These are phyloP conservation scores for Coemansia nantahalensis DNA, from an alignment of 192 early-diverging fungal species.

Conservation along the genomic window DNA sequence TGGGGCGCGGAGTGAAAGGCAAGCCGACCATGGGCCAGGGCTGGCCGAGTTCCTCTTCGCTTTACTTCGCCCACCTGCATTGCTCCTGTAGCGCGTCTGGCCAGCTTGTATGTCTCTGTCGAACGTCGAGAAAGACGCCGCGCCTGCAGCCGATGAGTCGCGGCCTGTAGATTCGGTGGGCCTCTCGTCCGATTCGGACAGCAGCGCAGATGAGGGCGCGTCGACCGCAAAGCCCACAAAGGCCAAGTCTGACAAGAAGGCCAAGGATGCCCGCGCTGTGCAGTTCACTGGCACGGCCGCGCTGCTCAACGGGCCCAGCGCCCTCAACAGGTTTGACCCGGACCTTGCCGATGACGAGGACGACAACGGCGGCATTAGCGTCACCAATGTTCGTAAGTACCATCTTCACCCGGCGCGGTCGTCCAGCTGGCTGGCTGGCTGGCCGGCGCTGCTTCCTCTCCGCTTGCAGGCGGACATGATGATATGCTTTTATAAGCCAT, in stretches of 20 bases:
- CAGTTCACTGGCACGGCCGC: neutral
- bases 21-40: no score
- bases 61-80: no score
- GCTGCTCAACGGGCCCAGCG: neutral
- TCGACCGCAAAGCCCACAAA: neutral
- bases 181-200: neutral
- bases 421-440: no score
- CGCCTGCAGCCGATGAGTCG: neutral
- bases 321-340: neutral
- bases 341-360: constrained; percentile 2
- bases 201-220: neutral
- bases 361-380: constrained; percentile 1
- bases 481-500: constrained; percentile 7
- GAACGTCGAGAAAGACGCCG: neutral
- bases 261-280: neutral
- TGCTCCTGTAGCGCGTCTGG: no score
- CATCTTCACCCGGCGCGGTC: no score
- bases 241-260: neutral
- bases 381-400: constrained; percentile 12
- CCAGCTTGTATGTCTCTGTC: neutral
- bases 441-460: neutral
- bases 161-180: neutral
- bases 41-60: no score
- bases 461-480: constrained; percentile 14
- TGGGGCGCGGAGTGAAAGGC: no score